These are phyloP conservation scores for Populus hybrid DNA, from an alignment of 441 rosid genomes.

Conservation along the genomic window DNA sequence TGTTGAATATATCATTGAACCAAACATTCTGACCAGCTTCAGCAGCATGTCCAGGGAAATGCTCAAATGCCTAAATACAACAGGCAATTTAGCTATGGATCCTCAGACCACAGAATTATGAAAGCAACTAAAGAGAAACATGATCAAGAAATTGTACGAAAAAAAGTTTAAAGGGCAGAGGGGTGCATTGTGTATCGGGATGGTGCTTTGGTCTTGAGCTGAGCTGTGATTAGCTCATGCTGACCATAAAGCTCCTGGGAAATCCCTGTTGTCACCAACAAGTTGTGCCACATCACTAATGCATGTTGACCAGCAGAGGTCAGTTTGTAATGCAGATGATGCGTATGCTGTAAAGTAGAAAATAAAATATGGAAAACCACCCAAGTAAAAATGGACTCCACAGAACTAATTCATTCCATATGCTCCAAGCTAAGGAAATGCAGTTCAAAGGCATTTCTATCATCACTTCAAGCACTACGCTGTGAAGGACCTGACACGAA, in stretches of 20 bases:
- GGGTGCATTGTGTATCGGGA: neutral
- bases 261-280: neutral
- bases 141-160: neutral
- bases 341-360: neutral
- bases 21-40: conserved; percentile 80
- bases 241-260: neutral
- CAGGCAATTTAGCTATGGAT: neutral
- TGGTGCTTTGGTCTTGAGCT: neutral
- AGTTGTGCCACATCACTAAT: neutral
- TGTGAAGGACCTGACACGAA: neutral
- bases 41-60: conserved; percentile 78
- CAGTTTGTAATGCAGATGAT: neutral
- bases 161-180: neutral
- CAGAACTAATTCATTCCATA: neutral
- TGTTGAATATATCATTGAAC: conserved; percentile 74
- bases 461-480: neutral
- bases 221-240: neutral
- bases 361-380: neutral
- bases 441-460: neutral
- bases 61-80: conserved; percentile 69
- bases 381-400: neutral
- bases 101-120: neutral
- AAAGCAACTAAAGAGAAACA: neutral
- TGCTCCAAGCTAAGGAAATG: neutral
- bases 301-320: neutral